Evolutionary conservation across 1,139 yeast species (phyloP), one percentile per base, ranked within the genome.

Genomic region (Candida sanyaensis): DNA sequence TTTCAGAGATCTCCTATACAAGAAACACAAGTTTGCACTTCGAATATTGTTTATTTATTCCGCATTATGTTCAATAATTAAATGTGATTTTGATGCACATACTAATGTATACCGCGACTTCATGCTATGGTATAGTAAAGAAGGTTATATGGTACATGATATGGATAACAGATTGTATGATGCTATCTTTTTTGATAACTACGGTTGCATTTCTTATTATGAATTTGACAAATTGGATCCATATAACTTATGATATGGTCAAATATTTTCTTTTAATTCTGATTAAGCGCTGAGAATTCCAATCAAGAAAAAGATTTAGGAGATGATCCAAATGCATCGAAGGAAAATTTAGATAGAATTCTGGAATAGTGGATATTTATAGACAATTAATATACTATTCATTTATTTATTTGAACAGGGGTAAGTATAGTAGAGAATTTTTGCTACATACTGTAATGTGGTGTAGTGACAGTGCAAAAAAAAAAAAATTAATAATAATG

Each of bases 91-190:
- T 8, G 57, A 53, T 46, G 45, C 45, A 6, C 44, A 54, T 1
- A 38, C 50, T 7, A 66, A 61, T 44, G 52, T 68, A 32, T 71
- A 73, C 71, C 33, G 53, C 12, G 70, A 68, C 32, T 69, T 50
- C 45, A 52, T 64, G n/a, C 8, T 31, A 2, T 64, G 68, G 69
- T 69, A 53, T 54, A 54, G 23, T 13, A 13, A 13, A 13, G 36
- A 32, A 32, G 36, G 46, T 34, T 45, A 50, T 5, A 49, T 55
- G 43, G 53, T 49, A 33, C 39, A 52, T 41, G 36, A 44, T 4
- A 42, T 55, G 41, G 67, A 63, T 41, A 44, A 46, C 17, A 48
- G 47, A 4, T 50, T 61, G 9, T 61, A 49, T 46, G 42, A 47
- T 8, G 31, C 58, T 32, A 50, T 44, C 2, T 26, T 45, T 28